A percentile compares a stretch with the other conserved stretches of the same genome.
Evolutionary conservation across 2,329 filamentous ascomycete genomes (phyloP).

Genomic region (Lachnellula suecica): DNA sequence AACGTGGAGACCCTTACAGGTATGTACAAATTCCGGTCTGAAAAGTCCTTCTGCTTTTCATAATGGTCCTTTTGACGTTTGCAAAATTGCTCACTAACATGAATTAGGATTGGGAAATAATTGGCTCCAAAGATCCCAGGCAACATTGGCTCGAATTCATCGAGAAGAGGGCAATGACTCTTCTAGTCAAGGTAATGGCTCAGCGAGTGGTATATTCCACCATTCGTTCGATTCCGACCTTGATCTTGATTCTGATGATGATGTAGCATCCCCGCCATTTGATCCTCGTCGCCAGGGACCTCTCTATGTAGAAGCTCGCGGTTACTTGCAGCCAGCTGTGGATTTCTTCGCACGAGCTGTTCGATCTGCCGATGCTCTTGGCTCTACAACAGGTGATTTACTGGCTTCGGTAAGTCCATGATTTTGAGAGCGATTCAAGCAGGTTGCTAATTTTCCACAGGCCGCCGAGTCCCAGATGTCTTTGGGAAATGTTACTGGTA

Average conservation of each 20-base stretch:
- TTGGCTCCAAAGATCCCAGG: slow-evolving; percentile 52
- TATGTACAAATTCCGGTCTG: slow-evolving; percentile 25
- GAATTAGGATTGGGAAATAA: slow-evolving; percentile 45
- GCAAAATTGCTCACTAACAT: not conserved
- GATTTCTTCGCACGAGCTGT: slow-evolving; percentile 50
- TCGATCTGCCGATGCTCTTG: slow-evolving; percentile 39
- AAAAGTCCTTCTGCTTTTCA: not conserved
- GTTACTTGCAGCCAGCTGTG: slow-evolving; percentile 47
- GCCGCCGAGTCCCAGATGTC: slow-evolving; percentile 53
- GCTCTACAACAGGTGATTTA: slow-evolving; percentile 39
- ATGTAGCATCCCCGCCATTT: slow-evolving; percentile 29
- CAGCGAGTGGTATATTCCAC: slow-evolving; percentile 14
- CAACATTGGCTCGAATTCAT: slow-evolving; percentile 46
- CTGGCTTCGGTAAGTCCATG: slow-evolving; percentile 40
- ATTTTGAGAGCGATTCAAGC: not conserved
- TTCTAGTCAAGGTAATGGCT: slow-evolving; percentile 25
- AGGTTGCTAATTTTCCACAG: slow-evolving; percentile 27
- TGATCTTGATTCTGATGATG: slow-evolving; percentile 29
- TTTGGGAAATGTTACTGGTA: slow-evolving; percentile 48
- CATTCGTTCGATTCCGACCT: not conserved
- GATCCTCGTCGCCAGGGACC: slow-evolving; percentile 33
- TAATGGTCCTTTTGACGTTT: not conserved
- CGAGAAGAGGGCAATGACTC: slow-evolving; percentile 38
- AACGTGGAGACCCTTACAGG: slow-evolving; percentile 42
- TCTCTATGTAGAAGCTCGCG: slow-evolving; percentile 52